Base-by-base conservation (phyloP, 805 yeast genomes). In the Barnettozyma wickerhamii region DNA sequence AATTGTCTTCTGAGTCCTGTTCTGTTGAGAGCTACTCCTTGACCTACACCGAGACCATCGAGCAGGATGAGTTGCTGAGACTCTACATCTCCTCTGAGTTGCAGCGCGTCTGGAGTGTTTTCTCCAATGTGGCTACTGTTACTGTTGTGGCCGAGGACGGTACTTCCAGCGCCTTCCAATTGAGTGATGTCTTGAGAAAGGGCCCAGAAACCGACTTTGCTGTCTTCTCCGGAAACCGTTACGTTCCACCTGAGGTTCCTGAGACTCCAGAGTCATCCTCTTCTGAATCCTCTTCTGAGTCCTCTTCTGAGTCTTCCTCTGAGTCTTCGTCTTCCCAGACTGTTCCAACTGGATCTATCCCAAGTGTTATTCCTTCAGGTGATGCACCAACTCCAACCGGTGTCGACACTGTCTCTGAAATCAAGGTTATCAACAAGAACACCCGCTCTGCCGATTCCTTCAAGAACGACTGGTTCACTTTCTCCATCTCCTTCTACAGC, bases 351-450 rank as follows among this genome's bases (percentile, higher is more conserved):
- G 14, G 35, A 5, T 19, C 23, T 10, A 9, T 31, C 18, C 6
- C 20, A 10, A 35, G 33, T 29, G 23, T 33, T 15, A 30, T 35
- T 15, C 42, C 42, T 30, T 14, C 29, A n/a, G n/a, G n/a, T 14
- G 30, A 14, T n/a, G 26, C 15, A 15, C 42, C 42, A 30, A 13
- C 33, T 23, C 41, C 37, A 10, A 39, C 43, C 19, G 46, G 46
- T 27, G 3, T 15, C 5, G 43, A 40, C 15, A 7, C 26, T 9
- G 26, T 43, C 24, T 19, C 28, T 7, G 30, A 36, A 19, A 43
- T 43, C 20, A 10, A 27, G 2, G 26, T 43, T 24, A 30, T 40
- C 17, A 35, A 32, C 19, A 33, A 36, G 13, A 15, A 30, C n/a
- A 19, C 46, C 20, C 10, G 17, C 2, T 34, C 23, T 12, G 3